These are phyloP conservation scores for Mycena albidolilacea DNA, from an alignment of 768 basidiomycete genomes.

Conservation along the genomic window DNA sequence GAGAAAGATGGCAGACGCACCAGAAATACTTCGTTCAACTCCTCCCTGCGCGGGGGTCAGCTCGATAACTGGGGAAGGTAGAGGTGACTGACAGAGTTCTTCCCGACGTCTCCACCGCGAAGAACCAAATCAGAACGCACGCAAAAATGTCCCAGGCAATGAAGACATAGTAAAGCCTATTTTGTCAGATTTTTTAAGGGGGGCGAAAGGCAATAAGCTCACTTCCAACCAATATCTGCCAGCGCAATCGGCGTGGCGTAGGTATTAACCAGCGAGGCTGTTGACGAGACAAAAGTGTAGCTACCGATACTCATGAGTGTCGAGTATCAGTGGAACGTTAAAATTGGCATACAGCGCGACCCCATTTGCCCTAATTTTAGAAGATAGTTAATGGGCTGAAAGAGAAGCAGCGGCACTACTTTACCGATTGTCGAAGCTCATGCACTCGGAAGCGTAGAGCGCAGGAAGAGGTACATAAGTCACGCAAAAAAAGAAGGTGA, in stretches of 20 bases:
- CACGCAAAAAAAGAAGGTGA: slow-evolving; percentile 68
- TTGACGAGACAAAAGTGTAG: slow-evolving; percentile 60
- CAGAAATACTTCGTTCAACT: slow-evolving; percentile 44
- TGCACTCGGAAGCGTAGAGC: slow-evolving; percentile 68
- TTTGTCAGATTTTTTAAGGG: slow-evolving; percentile 12
- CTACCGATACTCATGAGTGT: slow-evolving; percentile 38
- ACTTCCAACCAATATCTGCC: slow-evolving; percentile 52
- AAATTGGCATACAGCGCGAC: slow-evolving; percentile 64
- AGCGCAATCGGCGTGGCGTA: slow-evolving; percentile 65
- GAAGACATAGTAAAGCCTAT: slow-evolving; percentile 41
- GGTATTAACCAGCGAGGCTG: slow-evolving; percentile 64
- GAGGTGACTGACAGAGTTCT: slow-evolving; percentile 39
- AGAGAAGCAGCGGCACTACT: not conserved
- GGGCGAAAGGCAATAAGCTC: not conserved
- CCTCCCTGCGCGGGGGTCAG: slow-evolving; percentile 37
- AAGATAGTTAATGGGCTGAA: not conserved
- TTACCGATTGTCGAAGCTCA: slow-evolving; percentile 67
- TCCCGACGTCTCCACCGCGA: slow-evolving; percentile 44
- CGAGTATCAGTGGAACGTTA: slow-evolving; percentile 31
- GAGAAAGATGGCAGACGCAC: not conserved
- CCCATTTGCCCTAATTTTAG: slow-evolving; percentile 64
- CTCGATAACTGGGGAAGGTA: not conserved
- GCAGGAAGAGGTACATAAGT: slow-evolving; percentile 75
- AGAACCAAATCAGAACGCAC: slow-evolving; percentile 41
- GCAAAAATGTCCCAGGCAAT: slow-evolving; percentile 45